Evolutionary conservation across 2,329 filamentous ascomycete genomes (phyloP).

Genomic region (Ophiocordyceps camponoti-leonardi): DNA sequence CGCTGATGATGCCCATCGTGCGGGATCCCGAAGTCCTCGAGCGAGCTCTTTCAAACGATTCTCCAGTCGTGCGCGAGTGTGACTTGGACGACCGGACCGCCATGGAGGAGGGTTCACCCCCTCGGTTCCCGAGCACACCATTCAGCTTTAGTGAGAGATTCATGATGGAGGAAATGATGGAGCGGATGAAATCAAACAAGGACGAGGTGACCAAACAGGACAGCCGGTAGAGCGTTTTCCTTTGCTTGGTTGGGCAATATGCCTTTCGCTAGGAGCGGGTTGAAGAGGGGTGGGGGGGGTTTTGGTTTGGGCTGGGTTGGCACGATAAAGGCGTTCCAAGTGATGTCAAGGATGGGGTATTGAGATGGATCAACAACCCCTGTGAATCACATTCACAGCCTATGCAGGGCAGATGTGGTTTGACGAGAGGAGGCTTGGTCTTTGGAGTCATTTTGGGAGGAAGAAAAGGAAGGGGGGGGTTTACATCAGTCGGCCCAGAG

Average conservation of each 20-base stretch:
- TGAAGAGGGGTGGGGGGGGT: constrained; percentile 8
- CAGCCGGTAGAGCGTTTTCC: constrained; percentile 3
- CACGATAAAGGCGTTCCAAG: constrained; percentile 13
- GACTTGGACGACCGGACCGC: constrained; percentile 33
- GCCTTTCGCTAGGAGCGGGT: background rate
- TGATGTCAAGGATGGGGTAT: constrained; percentile 1
- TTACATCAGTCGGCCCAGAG: background rate
- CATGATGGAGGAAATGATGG: constrained; percentile 27
- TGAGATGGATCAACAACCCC: too few species aligned
- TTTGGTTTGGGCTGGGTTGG: constrained; percentile 4
- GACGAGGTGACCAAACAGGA: constrained; percentile 5
- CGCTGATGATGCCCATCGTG: constrained; percentile 34
- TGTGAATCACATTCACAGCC: too few species aligned
- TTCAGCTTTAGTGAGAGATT: constrained; percentile 30
- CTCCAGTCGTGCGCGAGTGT: constrained; percentile 33
- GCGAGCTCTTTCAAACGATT: constrained; percentile 28
- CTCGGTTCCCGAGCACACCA: constrained; percentile 27
- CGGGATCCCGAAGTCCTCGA: constrained; percentile 30
- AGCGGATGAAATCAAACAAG: constrained; percentile 10
- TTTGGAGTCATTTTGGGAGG: background rate
- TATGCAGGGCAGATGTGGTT: background rate
- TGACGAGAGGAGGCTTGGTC: background rate
- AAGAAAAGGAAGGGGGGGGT: background rate
- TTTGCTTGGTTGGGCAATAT: constrained; percentile 5
- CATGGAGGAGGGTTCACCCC: constrained; percentile 25